Evolutionary conservation across 495 filamentous ascomycete genomes (phyloP).

Genomic region (Sporormia fimetaria): DNA sequence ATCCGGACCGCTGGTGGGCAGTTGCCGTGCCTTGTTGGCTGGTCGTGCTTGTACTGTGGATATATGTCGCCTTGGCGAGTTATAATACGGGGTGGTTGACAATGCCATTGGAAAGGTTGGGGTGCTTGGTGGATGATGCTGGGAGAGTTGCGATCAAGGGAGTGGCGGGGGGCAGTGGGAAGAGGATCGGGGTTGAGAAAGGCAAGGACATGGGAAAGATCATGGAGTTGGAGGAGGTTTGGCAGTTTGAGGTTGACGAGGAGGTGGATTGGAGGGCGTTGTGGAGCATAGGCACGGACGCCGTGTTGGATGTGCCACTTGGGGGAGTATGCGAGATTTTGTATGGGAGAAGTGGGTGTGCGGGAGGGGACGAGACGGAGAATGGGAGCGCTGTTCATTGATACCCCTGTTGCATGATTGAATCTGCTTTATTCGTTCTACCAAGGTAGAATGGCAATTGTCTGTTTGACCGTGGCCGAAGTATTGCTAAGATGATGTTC

Average conservation of each 20-base stretch:
- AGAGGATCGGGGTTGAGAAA: constrained; percentile 40
- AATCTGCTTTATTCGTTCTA: too few relatives aligned
- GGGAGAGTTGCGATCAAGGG: constrained; percentile 60
- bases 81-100: constrained; percentile 90
- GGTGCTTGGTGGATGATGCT: constrained; percentile 86
- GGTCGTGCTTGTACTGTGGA: constrained; percentile 79
- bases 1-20: constrained; percentile 95
- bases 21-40: constrained; percentile 82
- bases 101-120: constrained; percentile 63
- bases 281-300: constrained; percentile 91
- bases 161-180: constrained; percentile 35
- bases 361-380: constrained; percentile 27
- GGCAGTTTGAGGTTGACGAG: constrained; percentile 19
- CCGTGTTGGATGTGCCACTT: constrained; percentile 92
- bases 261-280: constrained; percentile 61
- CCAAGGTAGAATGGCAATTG: too few relatives aligned
- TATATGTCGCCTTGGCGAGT: constrained; percentile 82
- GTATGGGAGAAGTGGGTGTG: constrained; percentile 52
- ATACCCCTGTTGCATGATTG: too few relatives aligned
- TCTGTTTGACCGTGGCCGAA: too few relatives aligned
- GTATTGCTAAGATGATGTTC: too few relatives aligned
- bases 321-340: constrained; percentile 94
- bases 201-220: too few relatives aligned
- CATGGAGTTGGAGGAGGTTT: constrained; percentile 3
- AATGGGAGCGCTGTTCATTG: too few relatives aligned